Conservation (phyloP, 345 rosid genomes). For the Citropsis articulata region DNA sequence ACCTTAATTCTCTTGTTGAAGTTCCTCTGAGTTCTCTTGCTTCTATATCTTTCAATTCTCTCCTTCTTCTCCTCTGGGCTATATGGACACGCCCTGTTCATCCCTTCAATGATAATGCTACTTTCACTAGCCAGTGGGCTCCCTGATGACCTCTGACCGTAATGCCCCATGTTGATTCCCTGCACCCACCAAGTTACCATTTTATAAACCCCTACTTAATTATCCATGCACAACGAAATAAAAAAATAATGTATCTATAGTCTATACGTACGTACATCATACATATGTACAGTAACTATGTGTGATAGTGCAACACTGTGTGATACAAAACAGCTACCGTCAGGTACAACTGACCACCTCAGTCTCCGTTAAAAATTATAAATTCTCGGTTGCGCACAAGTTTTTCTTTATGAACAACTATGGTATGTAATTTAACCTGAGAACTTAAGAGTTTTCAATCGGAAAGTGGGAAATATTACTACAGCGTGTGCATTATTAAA, state of each 20-base stretch:
- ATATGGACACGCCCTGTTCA: conserved; percentile 71
- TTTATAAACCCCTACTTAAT: background rate
- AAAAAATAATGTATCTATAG: background rate
- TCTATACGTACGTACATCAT: no score
- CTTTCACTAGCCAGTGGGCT: conserved; percentile 75
- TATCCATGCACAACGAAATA: background rate
- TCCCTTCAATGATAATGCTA: conserved; percentile 73
- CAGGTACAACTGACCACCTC: no score
- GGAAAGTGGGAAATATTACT: no score
- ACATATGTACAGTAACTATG: no score
- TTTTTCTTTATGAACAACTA: no score
- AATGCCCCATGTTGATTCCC: conserved; percentile 31
- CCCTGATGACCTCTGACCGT: conserved; percentile 43
- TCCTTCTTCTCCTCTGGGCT: conserved; percentile 92
- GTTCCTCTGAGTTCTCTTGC: conserved; percentile 78
- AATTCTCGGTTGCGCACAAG: no score
- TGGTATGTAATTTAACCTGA: no score
- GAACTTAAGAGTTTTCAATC: no score
- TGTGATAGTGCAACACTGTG: no score
- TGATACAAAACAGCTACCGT: no score
- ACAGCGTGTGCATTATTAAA: no score
- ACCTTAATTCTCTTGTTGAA: conserved; percentile 99
- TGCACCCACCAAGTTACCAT: conserved; percentile 5
- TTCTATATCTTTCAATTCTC: conserved; percentile 77
- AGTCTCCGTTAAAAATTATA: no score